These are phyloP conservation scores for Oryza glaberrima DNA, from an alignment of 176 grass and related monocot species.

Conservation along the genomic window DNA sequence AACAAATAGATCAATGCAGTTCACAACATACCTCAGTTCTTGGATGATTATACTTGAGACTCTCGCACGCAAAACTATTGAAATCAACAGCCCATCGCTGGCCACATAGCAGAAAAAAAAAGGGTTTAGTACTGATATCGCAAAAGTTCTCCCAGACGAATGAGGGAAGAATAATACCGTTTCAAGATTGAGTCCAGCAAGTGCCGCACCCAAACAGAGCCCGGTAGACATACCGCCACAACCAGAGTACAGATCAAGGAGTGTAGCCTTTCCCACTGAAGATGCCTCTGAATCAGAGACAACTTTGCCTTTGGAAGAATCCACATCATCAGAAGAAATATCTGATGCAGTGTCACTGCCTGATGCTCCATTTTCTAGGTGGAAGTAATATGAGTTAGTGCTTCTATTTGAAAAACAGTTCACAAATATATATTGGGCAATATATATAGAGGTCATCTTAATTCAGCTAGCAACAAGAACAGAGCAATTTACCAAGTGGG, in stretches of 20 bases:
- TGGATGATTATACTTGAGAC: slow-evolving; percentile 80
- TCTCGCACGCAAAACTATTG: slow-evolving; percentile 67
- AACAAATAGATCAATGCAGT: background rate
- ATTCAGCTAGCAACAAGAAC: background rate
- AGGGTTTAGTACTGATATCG: background rate
- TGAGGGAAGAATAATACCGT: slow-evolving; percentile 49
- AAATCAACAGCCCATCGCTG: slow-evolving; percentile 88
- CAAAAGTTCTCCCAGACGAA: background rate
- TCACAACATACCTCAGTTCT: slow-evolving; percentile 58
- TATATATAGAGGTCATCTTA: background rate
- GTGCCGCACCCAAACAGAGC: slow-evolving; percentile 69
- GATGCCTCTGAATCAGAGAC: slow-evolving; percentile 12
- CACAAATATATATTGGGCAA: background rate
- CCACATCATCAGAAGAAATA: slow-evolving; percentile 59
- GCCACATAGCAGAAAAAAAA: background rate
- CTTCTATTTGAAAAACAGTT: background rate
- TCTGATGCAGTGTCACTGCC: slow-evolving; percentile 56
- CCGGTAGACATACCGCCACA: slow-evolving; percentile 95
- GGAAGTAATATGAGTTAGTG: background rate
- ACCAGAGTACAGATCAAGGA: slow-evolving; percentile 89
- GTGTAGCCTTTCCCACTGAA: slow-evolving; percentile 38
- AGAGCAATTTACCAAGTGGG: slow-evolving; percentile 49
- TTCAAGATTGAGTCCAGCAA: slow-evolving; percentile 70
- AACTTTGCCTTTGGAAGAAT: slow-evolving; percentile 19
- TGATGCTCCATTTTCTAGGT: slow-evolving; percentile 44